These are phyloP conservation scores for Sonneratia alba DNA, from an alignment of 345 rosid genomes.

Conservation along the genomic window DNA sequence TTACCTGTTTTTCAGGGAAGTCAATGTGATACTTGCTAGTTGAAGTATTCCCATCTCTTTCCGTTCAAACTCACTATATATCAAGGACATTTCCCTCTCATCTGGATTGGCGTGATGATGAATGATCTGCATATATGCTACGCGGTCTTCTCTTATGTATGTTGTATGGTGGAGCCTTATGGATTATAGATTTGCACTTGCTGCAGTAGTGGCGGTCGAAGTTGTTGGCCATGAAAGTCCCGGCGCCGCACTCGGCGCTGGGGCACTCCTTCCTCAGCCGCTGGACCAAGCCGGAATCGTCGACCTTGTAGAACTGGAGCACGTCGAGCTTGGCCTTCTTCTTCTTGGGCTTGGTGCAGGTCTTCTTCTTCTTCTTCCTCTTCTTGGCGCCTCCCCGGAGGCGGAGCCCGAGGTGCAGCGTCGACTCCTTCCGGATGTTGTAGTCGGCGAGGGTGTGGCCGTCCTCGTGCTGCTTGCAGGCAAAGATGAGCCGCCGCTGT, in stretches of 20 bases:
- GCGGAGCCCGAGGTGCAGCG: constrained; percentile 9
- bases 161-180: too few relatives aligned
- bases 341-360: constrained; percentile 11
- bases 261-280: constrained; percentile 8
- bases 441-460: constrained; percentile 9
- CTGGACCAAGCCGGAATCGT: constrained; percentile 2
- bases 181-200: too few relatives aligned
- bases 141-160: too few relatives aligned
- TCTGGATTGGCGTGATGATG: too few relatives aligned
- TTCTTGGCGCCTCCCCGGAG: constrained; percentile 10
- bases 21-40: too few relatives aligned
- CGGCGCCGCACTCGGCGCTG: constrained; percentile 5
- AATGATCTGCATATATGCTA: too few relatives aligned
- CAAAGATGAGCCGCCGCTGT: constrained; percentile 1
- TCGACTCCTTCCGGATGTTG: constrained; percentile 8
- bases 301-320: too few relatives aligned
- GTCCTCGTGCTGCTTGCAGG: constrained; percentile 9
- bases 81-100: too few relatives aligned
- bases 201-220: constrained; percentile 8
- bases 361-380: constrained; percentile 13
- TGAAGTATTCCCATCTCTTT: too few relatives aligned
- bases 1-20: too few relatives aligned
- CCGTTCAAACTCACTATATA: too few relatives aligned
- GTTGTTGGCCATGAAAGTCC: constrained; percentile 8
- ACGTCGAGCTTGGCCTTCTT: constrained; percentile 11